A percentile compares a stretch with the other conserved stretches of the same genome.
phyloP scores from a whole-genome alignment of 2,329 filamentous ascomycete genomes.

The Colletotrichum orbiculare region DNA sequence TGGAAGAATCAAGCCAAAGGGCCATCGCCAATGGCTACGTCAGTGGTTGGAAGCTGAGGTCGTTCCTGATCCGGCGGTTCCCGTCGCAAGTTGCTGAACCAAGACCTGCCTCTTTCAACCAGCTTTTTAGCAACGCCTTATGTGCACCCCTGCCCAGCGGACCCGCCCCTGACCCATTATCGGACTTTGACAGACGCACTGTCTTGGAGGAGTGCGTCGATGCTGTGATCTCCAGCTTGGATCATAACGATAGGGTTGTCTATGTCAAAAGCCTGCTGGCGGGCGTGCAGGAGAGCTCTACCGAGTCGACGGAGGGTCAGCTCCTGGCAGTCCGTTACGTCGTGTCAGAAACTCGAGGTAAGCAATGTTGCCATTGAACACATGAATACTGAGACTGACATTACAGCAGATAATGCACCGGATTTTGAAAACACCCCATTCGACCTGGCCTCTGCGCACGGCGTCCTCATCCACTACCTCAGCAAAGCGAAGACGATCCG shows the following conservation, averaged over 20 bases:
- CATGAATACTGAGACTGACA: neutral
- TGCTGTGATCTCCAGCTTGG: conserved; percentile 47
- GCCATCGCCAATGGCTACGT: conserved; percentile 50
- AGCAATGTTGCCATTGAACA: conserved; percentile 20
- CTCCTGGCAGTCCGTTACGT: conserved; percentile 57
- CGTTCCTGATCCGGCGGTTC: conserved; percentile 54
- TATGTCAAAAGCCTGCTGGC: conserved; percentile 53
- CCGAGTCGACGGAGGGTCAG: conserved; percentile 46
- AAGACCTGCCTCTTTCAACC: conserved; percentile 47
- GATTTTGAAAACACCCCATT: conserved; percentile 42
- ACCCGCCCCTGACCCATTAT: conserved; percentile 22
- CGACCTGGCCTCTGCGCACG: conserved; percentile 55
- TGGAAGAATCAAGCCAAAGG: conserved; percentile 49
- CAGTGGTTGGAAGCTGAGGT: conserved; percentile 58
- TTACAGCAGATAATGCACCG: conserved; percentile 8
- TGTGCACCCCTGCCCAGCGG: conserved; percentile 11
- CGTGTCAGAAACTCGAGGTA: conserved; percentile 53
- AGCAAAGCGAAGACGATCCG: conserved; percentile 42
- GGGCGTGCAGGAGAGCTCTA: conserved; percentile 6
- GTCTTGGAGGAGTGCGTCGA: conserved; percentile 47
- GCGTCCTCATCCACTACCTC: conserved; percentile 50
- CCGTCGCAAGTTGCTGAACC: conserved; percentile 45
- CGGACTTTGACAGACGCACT: conserved; percentile 19
- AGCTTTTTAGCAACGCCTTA: conserved; percentile 31
- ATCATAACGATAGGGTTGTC: conserved; percentile 45